These are phyloP conservation scores for Xylogone sp. DNA, from an alignment of 2,329 filamentous ascomycete species.

Conservation along the genomic window DNA sequence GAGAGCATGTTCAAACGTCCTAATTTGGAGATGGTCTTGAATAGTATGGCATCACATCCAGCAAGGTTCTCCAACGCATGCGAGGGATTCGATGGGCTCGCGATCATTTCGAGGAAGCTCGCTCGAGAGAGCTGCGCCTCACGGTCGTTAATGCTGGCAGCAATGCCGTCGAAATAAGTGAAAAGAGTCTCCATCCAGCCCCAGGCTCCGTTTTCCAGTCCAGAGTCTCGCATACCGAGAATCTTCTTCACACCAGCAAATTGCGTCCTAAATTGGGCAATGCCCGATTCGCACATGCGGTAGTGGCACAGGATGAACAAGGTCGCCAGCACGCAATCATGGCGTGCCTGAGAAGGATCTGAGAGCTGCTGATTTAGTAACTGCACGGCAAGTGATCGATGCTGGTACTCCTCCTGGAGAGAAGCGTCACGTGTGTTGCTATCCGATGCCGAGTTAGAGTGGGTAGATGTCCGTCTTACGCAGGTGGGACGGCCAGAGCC, in stretches of 20 bases:
- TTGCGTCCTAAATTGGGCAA: conserved; percentile 90
- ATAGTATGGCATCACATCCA: conserved; percentile 81
- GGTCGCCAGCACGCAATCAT: conserved; percentile 85
- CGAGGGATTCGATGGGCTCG: conserved; percentile 56
- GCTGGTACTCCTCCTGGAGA: conserved; percentile 77
- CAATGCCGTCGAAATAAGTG: conserved; percentile 92
- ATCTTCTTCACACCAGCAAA: conserved; percentile 92
- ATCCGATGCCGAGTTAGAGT: conserved; percentile 33
- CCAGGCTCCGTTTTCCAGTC: conserved; percentile 60
- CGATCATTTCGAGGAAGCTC: conserved; percentile 59
- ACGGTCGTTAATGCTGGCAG: conserved; percentile 85
- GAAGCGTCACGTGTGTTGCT: conserved; percentile 46
- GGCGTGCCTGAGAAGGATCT: conserved; percentile 68
- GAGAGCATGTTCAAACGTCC: conserved; percentile 82
- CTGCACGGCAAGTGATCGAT: conserved; percentile 73
- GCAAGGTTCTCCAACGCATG: conserved; percentile 71
- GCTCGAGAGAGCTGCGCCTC: conserved; percentile 70
- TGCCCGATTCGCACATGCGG: conserved; percentile 87
- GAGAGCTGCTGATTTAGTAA: conserved; percentile 82
- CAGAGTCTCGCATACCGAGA: conserved; percentile 67
- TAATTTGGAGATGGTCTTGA: conserved; percentile 80
- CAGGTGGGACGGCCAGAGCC: conserved; percentile 14
- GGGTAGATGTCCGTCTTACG: conserved; percentile 17
- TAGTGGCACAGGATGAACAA: conserved; percentile 87
- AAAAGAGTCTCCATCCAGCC: conserved; percentile 92